Evolutionary conservation across 139 green algal species (phyloP), one percentile per base, ranked within the genome.

Genomic region (Astrephomene gubernaculifera): DNA sequence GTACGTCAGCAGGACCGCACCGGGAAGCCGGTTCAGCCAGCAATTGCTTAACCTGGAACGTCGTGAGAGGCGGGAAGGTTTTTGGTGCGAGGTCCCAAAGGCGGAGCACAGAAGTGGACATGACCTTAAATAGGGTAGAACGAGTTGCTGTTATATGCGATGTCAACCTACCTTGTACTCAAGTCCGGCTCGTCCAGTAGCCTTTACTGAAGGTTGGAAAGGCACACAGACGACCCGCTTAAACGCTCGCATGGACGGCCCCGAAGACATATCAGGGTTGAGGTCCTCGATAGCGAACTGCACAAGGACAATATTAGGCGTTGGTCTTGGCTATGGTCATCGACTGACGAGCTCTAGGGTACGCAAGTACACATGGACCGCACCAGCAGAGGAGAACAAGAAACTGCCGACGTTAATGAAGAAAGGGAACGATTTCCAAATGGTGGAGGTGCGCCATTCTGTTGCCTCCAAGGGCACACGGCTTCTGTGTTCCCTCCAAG

Each of bases 281-380:
- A 80, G n/a, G n/a, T 80, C 71, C 17, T 80, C 71, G 4, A 80
- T n/a, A 7, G 35, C 49, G 35, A 80, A 80, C 71, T 80, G 71
- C 71, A 31, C 17, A 17, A 25, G 12, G 17, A 12, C 12, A 57
- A 12, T 12, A 57, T 25, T 12, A 25, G 49, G 49, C 49, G 17
- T 57, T 57, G 12, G 12, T 12, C 14, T 57, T 57, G 17, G 49
- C 14, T 25, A 57, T 75, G 39, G 39, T 24, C 38, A 53, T 36
- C 53, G 38, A 39, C 38, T 57, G 21, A 73, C 35, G 7, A 53
- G 36, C 24, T 75, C 68, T n/a, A 53, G 21, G 25, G 36, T 53
- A 21, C 24, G 38, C 36, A 57, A 25, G 49, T 57, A 12, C 49
- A 57, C 49, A 17, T 57, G 49, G 17, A 25, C 12, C 17, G 14